phyloP scores from a whole-genome alignment of 805 yeast species.

The Metschnikowia lachancei region DNA sequence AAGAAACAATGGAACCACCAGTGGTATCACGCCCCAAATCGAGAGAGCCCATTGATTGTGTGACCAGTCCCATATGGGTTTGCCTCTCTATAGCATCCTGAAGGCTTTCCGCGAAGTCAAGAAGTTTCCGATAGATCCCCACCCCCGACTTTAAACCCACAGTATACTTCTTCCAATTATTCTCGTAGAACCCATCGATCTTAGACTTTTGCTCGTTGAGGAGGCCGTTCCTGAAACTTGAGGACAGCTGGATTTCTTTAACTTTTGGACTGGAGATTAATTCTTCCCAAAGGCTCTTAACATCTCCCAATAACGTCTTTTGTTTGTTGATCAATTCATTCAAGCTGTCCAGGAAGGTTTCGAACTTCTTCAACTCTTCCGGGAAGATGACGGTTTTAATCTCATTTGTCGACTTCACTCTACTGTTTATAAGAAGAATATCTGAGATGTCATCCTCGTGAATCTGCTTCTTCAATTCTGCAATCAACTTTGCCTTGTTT shows the following conservation, averaged over 20 bases:
- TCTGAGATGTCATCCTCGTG: constrained; percentile 85
- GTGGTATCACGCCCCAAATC: constrained; percentile 6
- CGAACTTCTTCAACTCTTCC: constrained; percentile 73
- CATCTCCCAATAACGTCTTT: constrained; percentile 40
- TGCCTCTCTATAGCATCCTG: constrained; percentile 23
- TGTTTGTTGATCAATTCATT: constrained; percentile 70
- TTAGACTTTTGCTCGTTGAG: constrained; percentile 30
- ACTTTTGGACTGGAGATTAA: constrained; percentile 29
- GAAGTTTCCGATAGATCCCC: constrained; percentile 57
- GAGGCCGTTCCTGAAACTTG: constrained; percentile 37
- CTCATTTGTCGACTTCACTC: constrained; percentile 55
- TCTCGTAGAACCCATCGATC: constrained; percentile 48
- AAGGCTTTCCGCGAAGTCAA: constrained; percentile 31
- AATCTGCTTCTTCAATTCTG: constrained; percentile 64
- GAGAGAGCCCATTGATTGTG: constrained; percentile 13
- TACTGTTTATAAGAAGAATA: constrained; percentile 61
- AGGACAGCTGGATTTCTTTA: constrained; percentile 43
- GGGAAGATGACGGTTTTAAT: constrained; percentile 55
- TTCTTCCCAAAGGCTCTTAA: constrained; percentile 31
- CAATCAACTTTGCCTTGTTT: constrained; percentile 60
- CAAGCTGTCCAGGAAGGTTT: constrained; percentile 61
- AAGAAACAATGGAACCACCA: constrained; percentile 4
- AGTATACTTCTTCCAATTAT: constrained; percentile 54
- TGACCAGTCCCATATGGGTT: constrained; percentile 13
- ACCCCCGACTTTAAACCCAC: constrained; percentile 61